Conservation (phyloP, 2,329 filamentous ascomycete genomes). For the Ophiostoma quercus region DNA sequence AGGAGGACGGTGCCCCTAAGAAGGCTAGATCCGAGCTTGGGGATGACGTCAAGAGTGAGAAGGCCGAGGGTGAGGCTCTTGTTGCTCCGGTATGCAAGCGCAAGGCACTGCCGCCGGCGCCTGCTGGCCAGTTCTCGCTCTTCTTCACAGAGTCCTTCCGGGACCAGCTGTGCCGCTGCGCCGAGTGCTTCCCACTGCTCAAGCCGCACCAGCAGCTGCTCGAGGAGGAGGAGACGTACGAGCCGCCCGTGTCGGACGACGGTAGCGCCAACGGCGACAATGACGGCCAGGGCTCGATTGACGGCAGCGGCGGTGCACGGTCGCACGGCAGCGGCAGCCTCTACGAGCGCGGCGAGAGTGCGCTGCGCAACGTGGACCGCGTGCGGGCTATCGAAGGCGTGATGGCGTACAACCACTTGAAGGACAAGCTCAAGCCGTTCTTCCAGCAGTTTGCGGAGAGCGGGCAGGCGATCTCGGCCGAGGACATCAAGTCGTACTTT, state of each 20-base stretch:
- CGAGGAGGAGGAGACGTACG: slow-evolving; percentile 91
- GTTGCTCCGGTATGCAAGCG: slow-evolving; percentile 50
- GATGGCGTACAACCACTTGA: slow-evolving; percentile 96
- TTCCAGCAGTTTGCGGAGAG: slow-evolving; percentile 91
- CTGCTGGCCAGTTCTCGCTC: slow-evolving; percentile 63
- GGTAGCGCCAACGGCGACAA: slow-evolving; percentile 48
- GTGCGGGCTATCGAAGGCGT: slow-evolving; percentile 92
- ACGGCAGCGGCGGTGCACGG: slow-evolving; percentile 46
- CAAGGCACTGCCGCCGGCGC: slow-evolving; percentile 50
- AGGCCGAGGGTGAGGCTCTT: not conserved
- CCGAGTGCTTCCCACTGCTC: slow-evolving; percentile 70
- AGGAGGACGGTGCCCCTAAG: slow-evolving; percentile 40
- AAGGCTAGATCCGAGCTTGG: slow-evolving; percentile 36
- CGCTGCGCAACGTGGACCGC: slow-evolving; percentile 84
- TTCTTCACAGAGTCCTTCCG: slow-evolving; percentile 80
- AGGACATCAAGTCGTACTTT: slow-evolving; percentile 96
- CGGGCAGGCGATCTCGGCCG: slow-evolving; percentile 79
- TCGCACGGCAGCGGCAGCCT: slow-evolving; percentile 73
- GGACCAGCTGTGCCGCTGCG: slow-evolving; percentile 73
- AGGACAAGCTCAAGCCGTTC: slow-evolving; percentile 93
- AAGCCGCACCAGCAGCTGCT: slow-evolving; percentile 71
- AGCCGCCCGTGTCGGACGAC: slow-evolving; percentile 74
- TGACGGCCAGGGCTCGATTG: slow-evolving; percentile 45
- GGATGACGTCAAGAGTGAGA: slow-evolving; percentile 22
- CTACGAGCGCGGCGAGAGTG: slow-evolving; percentile 86